These are phyloP conservation scores for Ensete ventricosum DNA, from an alignment of 176 grass and related monocot species.

Conservation along the genomic window DNA sequence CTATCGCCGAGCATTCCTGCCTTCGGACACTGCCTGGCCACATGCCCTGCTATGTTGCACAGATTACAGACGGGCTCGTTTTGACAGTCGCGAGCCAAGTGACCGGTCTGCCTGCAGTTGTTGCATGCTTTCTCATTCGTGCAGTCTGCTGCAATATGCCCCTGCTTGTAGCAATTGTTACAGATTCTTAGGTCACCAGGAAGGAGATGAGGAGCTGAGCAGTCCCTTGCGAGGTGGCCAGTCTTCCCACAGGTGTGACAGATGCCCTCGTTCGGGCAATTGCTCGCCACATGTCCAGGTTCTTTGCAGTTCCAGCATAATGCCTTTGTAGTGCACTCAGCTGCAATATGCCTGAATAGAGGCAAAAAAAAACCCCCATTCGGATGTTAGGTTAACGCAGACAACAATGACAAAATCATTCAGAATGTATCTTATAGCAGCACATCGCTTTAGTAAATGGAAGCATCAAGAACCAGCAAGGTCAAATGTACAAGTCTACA, in stretches of 20 bases:
- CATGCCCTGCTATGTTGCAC: constrained; percentile 80
- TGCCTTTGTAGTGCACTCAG: constrained; percentile 76
- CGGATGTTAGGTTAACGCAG: neutral
- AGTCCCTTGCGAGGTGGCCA: constrained; percentile 84
- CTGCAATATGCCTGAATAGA: constrained; percentile 62
- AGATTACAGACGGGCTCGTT: constrained; percentile 94
- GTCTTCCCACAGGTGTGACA: constrained; percentile 93
- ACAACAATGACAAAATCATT: neutral
- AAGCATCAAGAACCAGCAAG: neutral
- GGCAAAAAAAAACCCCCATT: neutral
- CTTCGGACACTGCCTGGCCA: constrained; percentile 82
- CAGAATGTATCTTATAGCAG: neutral
- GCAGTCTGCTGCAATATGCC: constrained; percentile 66
- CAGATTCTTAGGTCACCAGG: constrained; percentile 83
- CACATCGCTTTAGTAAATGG: neutral
- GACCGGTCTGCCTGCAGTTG: constrained; percentile 90
- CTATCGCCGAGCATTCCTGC: constrained; percentile 52
- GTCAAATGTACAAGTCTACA: neutral
- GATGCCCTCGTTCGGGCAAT: constrained; percentile 89
- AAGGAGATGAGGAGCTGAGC: constrained; percentile 41
- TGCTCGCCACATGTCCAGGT: constrained; percentile 79
- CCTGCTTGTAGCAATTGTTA: constrained; percentile 95
- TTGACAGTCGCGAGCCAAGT: constrained; percentile 88
- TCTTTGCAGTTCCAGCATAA: constrained; percentile 99
- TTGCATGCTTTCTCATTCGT: constrained; percentile 99